Evolutionary conservation across 768 basidiomycete species (phyloP), one percentile per base, ranked within the genome.

Genomic region (Serendipita sp.): DNA sequence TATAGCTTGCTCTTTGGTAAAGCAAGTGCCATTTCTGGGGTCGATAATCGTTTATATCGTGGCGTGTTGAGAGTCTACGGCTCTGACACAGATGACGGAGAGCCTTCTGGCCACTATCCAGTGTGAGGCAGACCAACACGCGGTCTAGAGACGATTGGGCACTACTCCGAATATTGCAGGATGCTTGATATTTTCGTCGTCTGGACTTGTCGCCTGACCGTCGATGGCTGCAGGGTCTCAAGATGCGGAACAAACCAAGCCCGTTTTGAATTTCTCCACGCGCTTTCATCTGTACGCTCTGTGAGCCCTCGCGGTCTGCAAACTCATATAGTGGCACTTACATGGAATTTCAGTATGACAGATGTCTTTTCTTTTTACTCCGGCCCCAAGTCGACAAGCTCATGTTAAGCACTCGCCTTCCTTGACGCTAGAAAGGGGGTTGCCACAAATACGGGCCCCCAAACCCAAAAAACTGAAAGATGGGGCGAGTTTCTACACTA

Each of bases 1-100:
- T 82, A 79, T 28, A 86, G 77, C 3, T 79, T 78, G 1, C 84
- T 65, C 36, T 60, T 54, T 8, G 65, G 56, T 52, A 46, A 60
- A 16, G 65, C 23, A 41, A 56, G 58, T 16, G 65, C 65, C 56
- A 60, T 60, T 60, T 38, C 35, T 18, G 35, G 18, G 48, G 1
- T 32, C 28, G 56, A 60, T 60, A 38, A n/a, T 35, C 10, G 28
- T 34, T 34, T 35, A 23, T 60, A 34, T 18, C 48, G 8, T 52
- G 48, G 18, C 48, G 18, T 32, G 18, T 60, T 60, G 56, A n/a
- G 18, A 8, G 18, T 38, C 30, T 18, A 18, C 48, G 48, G n/a
- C n/a, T 51, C 48, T 32, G 48, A 18, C 8, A 51, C 18, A n/a
- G 30, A 51, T 51, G 48, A 51, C 48, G 48, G 48, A 51, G 48